Percentiles rank a stretch among this genome's conserved stretches.
Evolutionary conservation across 192 early-diverging fungal genomes (phyloP).

Genomic region (Lobosporangium transversale): DNA sequence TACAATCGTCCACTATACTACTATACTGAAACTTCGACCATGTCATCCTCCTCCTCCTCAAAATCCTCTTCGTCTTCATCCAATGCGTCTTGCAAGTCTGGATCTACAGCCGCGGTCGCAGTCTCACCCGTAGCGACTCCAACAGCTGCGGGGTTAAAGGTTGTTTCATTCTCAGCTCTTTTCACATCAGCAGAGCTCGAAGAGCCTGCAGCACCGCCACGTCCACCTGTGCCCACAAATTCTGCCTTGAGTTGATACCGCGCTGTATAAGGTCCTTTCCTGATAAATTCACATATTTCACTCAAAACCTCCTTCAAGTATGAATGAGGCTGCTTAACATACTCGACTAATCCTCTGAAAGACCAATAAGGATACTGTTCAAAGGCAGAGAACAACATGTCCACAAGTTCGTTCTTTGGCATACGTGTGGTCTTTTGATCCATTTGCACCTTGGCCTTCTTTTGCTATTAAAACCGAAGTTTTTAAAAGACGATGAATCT

Average conservation of each 20-base stretch:
- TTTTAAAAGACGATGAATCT: neutral
- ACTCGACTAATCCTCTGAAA: constrained; percentile 85
- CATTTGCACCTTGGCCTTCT: constrained; percentile 57
- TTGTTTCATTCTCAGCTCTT: constrained; percentile 30
- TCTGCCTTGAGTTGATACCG: constrained; percentile 90
- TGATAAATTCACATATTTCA: constrained; percentile 84
- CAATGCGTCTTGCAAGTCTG: constrained; percentile 29
- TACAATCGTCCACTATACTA: no score
- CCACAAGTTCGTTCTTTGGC: constrained; percentile 85
- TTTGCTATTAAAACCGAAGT: constrained; percentile 48
- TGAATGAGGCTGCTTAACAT: constrained; percentile 80
- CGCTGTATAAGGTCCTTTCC: constrained; percentile 83
- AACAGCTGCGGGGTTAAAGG: constrained; percentile 45
- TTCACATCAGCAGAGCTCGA: constrained; percentile 11
- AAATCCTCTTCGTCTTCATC: constrained; percentile 59
- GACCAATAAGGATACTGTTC: constrained; percentile 84
- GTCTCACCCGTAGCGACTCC: constrained; percentile 37
- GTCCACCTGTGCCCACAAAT: constrained; percentile 62
- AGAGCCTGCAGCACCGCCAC: neutral
- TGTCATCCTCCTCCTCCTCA: constrained; percentile 44
- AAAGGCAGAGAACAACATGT: constrained; percentile 84
- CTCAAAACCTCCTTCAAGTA: constrained; percentile 87
- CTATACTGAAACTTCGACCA: constrained; percentile 27
- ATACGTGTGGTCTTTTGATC: constrained; percentile 87
- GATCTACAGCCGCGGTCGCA: constrained; percentile 24